Conservation (phyloP, 805 yeast genomes). For the Komagataella mondaviorum region DNA sequence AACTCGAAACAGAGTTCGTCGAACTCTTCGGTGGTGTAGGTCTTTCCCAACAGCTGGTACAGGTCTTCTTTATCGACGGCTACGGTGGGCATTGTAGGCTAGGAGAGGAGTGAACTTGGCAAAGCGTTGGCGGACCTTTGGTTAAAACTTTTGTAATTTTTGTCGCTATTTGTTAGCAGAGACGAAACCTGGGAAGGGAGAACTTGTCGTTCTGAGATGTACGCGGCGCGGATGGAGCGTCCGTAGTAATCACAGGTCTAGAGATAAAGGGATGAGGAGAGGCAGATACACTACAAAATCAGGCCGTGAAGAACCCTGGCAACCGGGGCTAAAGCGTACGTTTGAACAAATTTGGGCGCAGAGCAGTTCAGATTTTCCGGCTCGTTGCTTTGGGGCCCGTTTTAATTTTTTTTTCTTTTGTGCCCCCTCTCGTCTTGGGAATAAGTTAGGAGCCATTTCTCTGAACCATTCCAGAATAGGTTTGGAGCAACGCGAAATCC, state of each 20-base stretch:
- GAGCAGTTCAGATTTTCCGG: neutral
- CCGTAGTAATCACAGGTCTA: neutral
- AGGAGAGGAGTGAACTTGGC: neutral
- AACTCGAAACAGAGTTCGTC: slow-evolving; percentile 96
- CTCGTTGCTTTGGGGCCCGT: neutral
- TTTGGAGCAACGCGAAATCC: neutral
- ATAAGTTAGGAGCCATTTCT: neutral
- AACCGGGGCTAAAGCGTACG: neutral
- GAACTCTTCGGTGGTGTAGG: slow-evolving; percentile 76
- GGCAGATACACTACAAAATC: neutral
- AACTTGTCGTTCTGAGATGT: neutral
- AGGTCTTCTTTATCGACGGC: slow-evolving; percentile 91
- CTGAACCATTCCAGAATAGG: neutral
- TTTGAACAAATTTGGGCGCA: no score
- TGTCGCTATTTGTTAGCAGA: neutral
- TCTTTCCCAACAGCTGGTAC: slow-evolving; percentile 59
- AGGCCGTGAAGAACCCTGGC: neutral
- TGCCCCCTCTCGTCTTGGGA: neutral
- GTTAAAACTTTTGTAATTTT: neutral
- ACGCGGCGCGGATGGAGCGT: neutral
- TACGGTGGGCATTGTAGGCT: slow-evolving; percentile 76
- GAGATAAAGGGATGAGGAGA: neutral
- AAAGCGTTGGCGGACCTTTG: neutral
- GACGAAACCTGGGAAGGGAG: neutral
- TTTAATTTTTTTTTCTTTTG: no score